A percentile compares a stretch with the other conserved stretches of the same genome.
phyloP scores from a whole-genome alignment of 768 basidiomycete species.

The Astraeus odoratus region DNA sequence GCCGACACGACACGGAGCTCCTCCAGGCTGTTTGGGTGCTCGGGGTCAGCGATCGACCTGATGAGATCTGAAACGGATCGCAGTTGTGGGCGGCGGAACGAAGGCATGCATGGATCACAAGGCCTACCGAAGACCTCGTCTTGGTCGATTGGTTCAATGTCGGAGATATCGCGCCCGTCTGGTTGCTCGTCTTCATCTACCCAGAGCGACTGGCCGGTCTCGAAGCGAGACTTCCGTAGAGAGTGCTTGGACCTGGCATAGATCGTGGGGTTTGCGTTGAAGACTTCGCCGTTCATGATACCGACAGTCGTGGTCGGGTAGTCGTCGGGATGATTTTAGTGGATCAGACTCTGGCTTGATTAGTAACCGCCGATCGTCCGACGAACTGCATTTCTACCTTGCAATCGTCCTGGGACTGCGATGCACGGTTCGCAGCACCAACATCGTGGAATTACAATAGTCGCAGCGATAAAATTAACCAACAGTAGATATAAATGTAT shows the following conservation, averaged over 20 bases:
- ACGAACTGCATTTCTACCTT: too few species aligned
- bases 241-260: slow-evolving; percentile 49
- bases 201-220: slow-evolving; percentile 53
- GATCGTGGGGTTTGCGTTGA: slow-evolving; percentile 89
- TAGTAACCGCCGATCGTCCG: too few species aligned
- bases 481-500: too few species aligned
- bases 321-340: too few species aligned
- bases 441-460: too few species aligned
- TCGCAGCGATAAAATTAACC: too few species aligned
- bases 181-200: slow-evolving; percentile 37
- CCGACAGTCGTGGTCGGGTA: slow-evolving; percentile 8
- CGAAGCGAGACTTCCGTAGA: slow-evolving; percentile 34
- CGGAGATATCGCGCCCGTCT: slow-evolving; percentile 32
- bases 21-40: slow-evolving; percentile 90
- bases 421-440: too few species aligned
- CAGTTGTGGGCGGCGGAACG: too few species aligned
- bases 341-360: too few species aligned
- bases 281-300: slow-evolving; percentile 51
- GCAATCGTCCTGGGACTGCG: too few species aligned
- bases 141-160: slow-evolving; percentile 71
- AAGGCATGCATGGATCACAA: too few species aligned
- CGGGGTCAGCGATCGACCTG: slow-evolving; percentile 88
- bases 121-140: slow-evolving; percentile 88
- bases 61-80: slow-evolving; percentile 66
- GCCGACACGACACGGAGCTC: slow-evolving; percentile 92